Evolutionary conservation across 2,329 filamentous ascomycete genomes (phyloP), one percentile per base, ranked within the genome.

Genomic region (Hypoxylon sp.): DNA sequence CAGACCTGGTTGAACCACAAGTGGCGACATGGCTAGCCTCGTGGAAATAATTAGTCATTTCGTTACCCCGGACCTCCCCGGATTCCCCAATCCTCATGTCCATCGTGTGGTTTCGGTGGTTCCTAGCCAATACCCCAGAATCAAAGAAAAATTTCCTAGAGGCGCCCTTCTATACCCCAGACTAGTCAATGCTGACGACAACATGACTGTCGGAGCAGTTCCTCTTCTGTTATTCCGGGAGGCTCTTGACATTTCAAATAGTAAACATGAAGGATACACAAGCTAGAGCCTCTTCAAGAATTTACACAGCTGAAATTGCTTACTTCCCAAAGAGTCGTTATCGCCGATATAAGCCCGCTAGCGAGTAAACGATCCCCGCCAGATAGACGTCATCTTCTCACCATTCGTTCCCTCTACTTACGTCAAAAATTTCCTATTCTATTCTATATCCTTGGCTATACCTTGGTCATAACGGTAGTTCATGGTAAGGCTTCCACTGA

Each of bases 341-440:
- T 52, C 66, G 62, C 71, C 71, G 71, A 72, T 71, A 68, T 72
- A 72, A 68, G 66, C 61, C 71, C 71, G 71, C 48, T 62, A 65
- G 50, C 61, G 63, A 67, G 52, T 13, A 29, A 51, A 51, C 44
- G 11, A 55, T 46, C 68, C 55, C 47, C 46, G 65, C 64, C 50
- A 33, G 53, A 52, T 10, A 50, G 47, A 72, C 71, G 71, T 72
- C 71, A 72, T 71, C 29, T 58, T 63, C 65, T 69, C 17, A 69
- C 65, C 24, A 60, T 44, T 61, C 53, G 22, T 24, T 42, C 19
- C 47, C 56, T 52, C 48, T 55, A 52, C 13, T 69, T 69, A 66
- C 68, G 68, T 68, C 62, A 71, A 68, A 66, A 42, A 11, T 46
- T 68, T 63, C 39, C 57, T 54, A n/a, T 65, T 65, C 59, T 54